Conservation (phyloP, 768 basidiomycete species). For the Boletus patriciae region DNA sequence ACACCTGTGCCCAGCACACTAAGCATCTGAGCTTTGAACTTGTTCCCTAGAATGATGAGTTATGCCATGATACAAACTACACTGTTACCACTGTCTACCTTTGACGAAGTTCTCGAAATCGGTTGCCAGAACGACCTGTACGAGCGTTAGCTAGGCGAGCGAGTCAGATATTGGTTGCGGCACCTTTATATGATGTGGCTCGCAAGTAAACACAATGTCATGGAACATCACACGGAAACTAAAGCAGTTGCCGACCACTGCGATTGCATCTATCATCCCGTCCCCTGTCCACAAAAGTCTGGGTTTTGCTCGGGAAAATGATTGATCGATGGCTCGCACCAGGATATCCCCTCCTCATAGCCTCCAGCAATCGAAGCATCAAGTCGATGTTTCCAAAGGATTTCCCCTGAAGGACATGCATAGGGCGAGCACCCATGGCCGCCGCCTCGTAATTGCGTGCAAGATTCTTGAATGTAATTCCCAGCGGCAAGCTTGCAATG, state of each 20-base stretch:
- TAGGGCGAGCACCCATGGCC: slow-evolving; percentile 46
- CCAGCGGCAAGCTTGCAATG: slow-evolving; percentile 36
- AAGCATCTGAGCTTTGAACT: slow-evolving; percentile 44
- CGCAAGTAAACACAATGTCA: slow-evolving; percentile 47
- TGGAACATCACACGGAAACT: slow-evolving; percentile 48
- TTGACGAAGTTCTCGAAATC: slow-evolving; percentile 62
- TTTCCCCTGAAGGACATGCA: slow-evolving; percentile 40
- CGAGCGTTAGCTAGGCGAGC: not conserved
- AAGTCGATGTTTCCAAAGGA: slow-evolving; percentile 48
- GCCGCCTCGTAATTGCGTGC: slow-evolving; percentile 39
- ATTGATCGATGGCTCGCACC: slow-evolving; percentile 35
- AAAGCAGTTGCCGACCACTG: slow-evolving; percentile 42
- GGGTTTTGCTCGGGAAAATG: not conserved
- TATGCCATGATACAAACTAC: not conserved
- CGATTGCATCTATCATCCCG: slow-evolving; percentile 37
- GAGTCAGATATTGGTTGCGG: not conserved
- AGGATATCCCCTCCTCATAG: slow-evolving; percentile 47
- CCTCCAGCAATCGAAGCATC: slow-evolving; percentile 35
- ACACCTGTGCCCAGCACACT: slow-evolving; percentile 62
- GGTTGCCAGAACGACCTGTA: slow-evolving; percentile 47
- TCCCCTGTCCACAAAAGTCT: slow-evolving; percentile 37
- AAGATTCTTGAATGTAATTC: slow-evolving; percentile 30
- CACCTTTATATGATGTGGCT: slow-evolving; percentile 55
- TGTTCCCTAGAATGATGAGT: slow-evolving; percentile 18
- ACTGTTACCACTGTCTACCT: slow-evolving; percentile 34